These are phyloP conservation scores for Blastocystis hominis DNA, from an alignment of 352 stramenopile genomes.

Conservation along the genomic window DNA sequence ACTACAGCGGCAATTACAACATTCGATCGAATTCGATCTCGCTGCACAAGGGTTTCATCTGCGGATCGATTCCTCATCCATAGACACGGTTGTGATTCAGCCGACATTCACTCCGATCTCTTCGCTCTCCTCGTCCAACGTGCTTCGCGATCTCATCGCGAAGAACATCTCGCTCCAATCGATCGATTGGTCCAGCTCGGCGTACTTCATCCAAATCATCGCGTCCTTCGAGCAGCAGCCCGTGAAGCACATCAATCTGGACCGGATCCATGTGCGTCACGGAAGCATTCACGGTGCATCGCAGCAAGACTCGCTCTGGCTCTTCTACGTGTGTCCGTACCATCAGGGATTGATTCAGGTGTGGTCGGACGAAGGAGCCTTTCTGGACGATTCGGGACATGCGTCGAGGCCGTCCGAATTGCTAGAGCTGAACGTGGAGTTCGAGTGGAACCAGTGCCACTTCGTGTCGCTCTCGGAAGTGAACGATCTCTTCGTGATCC, in stretches of 20 bases:
- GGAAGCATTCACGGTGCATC: not conserved
- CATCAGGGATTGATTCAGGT: not conserved
- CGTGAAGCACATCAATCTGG: not conserved
- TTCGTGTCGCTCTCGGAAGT: not conserved
- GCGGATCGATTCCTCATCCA: not conserved
- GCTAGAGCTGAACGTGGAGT: not conserved
- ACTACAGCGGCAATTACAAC: slow-evolving; percentile 18
- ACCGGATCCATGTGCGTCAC: not conserved
- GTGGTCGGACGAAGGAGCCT: not conserved
- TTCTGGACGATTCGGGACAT: not conserved
- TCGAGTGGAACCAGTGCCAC: not conserved
- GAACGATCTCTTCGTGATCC: not conserved
- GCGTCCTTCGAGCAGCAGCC: not conserved
- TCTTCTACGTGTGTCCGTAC: not conserved
- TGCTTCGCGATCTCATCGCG: too few species aligned
- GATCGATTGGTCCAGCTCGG: not conserved
- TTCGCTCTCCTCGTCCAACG: not conserved
- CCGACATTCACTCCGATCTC: not conserved
- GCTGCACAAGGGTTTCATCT: not conserved
- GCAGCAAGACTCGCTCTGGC: not conserved
- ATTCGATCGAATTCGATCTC: slow-evolving; percentile 1
- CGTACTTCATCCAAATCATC: not conserved
- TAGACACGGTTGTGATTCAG: slow-evolving; percentile 26
- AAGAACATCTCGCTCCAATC: too few species aligned
- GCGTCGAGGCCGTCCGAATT: not conserved